Evolutionary conservation across 2,329 filamentous ascomycete genomes (phyloP).

Genomic region (Talaromyces atroroseus): DNA sequence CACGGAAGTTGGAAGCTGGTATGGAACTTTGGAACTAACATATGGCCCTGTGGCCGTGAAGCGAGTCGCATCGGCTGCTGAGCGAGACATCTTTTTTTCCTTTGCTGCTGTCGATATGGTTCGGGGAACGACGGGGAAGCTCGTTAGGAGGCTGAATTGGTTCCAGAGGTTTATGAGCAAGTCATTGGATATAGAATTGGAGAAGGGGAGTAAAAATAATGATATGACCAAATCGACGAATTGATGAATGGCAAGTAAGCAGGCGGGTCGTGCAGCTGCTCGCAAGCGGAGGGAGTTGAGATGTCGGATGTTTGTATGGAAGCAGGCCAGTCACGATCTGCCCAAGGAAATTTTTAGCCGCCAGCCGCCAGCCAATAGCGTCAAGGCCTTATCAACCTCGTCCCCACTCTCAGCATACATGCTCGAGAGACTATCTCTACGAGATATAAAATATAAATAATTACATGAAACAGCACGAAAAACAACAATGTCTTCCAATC

Average conservation of each 20-base stretch:
- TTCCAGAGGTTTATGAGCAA: background rate
- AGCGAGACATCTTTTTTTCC: constrained; percentile 37
- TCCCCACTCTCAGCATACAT: too few species aligned
- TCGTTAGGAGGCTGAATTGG: background rate
- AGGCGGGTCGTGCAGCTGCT: background rate
- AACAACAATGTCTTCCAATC: constrained; percentile 16
- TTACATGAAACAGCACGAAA: background rate
- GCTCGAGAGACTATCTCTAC: too few species aligned
- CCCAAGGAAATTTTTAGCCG: constrained; percentile 8
- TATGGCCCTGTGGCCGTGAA: constrained; percentile 49
- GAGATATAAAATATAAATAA: background rate
- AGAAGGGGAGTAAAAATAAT: background rate
- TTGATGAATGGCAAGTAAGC: background rate
- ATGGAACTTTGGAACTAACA: constrained; percentile 39
- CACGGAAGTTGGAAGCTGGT: constrained; percentile 24
- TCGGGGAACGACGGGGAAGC: background rate
- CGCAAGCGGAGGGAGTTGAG: background rate
- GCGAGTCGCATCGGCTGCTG: constrained; percentile 45
- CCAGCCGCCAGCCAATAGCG: background rate
- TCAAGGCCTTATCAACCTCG: background rate
- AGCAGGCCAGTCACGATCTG: background rate
- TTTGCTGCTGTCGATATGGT: background rate
- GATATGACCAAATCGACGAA: background rate
- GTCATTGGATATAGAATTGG: background rate
- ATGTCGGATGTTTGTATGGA: background rate